Evolutionary conservation across 371 early-diverging fungal species (phyloP), one percentile per base, ranked within the genome.

Genomic region (Mucor racemosus): DNA sequence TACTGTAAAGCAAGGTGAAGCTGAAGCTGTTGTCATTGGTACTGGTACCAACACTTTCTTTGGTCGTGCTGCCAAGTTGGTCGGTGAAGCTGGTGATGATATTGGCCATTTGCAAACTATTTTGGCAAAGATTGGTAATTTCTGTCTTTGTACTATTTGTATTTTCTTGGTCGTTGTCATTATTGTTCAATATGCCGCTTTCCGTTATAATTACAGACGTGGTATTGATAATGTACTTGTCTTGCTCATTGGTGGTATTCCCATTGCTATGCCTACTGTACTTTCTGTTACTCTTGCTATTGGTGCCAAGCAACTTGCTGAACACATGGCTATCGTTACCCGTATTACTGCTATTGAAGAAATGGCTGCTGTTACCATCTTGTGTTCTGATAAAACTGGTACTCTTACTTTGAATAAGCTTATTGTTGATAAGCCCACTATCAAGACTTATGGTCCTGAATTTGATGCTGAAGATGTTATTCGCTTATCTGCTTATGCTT

Each of bases 301-400:
- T 56, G 96, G 95, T 71, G 93, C 96, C 69, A 91, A 93, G 76
- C 91, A 92, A 83, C 91, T 97, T 78, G 96, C 97, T 53, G 88
- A 89, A 67, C 91, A 96, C 80, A 93, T 92, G 75, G 96, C 95
- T 14, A 95, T 97, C 67, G 96, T 96, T 39, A 88, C 94, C 31
- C 90, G 90, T 58, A 88, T 96, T 63, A 88, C 92, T 56, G 90
- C 91, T 44, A 93, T 96, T 63, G 98, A 97, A 80, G 94, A 94
- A 68, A 87, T 98, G 75, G 97, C 96, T n/a, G 93, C 94, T 71
- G 94, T 94, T 44, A 90, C 90, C 56, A 92, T 96, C 57, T 92
- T 97, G 69, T 96, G 96, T 84, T 92, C 94, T 10, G 97, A 97
- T 85, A 97, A 97, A 86, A 97, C 98, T 14, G 98, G 98, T 58